A percentile compares a stretch with the other conserved stretches of the same genome.
phyloP scores from a whole-genome alignment of 345 rosid species.

The Salix udensis region DNA sequence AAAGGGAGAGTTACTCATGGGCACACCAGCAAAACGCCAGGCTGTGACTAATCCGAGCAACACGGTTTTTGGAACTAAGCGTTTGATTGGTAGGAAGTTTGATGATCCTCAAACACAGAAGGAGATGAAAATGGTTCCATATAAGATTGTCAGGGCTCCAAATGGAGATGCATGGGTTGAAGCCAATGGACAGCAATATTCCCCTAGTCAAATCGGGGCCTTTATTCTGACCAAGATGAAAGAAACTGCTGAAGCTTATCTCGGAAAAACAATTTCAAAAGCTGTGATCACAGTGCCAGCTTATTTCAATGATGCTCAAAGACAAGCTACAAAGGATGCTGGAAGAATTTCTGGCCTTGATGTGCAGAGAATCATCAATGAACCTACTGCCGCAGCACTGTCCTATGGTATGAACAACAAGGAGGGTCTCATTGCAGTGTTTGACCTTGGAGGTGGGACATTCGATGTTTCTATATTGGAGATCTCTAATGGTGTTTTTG shows the following conservation, averaged over 20 bases:
- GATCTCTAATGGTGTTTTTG: slow-evolving; percentile 40
- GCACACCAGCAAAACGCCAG: slow-evolving; percentile 39
- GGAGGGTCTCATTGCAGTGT: slow-evolving; percentile 39
- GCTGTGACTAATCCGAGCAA: slow-evolving; percentile 38
- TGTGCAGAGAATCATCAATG: slow-evolving; percentile 37
- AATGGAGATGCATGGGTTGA: slow-evolving; percentile 44
- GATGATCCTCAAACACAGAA: slow-evolving; percentile 32
- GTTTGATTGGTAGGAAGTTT: slow-evolving; percentile 33
- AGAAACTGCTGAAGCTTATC: slow-evolving; percentile 36
- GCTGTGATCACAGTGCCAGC: slow-evolving; percentile 40
- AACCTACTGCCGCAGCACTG: slow-evolving; percentile 42
- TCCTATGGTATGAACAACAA: slow-evolving; percentile 38
- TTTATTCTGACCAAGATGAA: slow-evolving; percentile 35
- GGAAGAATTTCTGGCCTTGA: slow-evolving; percentile 37
- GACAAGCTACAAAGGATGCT: slow-evolving; percentile 41
- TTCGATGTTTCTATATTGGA: slow-evolving; percentile 35
- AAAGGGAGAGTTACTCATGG: slow-evolving; percentile 33
- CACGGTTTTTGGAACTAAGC: slow-evolving; percentile 35
- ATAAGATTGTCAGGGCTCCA: slow-evolving; percentile 32
- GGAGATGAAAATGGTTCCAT: slow-evolving; percentile 42
- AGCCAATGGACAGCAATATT: slow-evolving; percentile 33
- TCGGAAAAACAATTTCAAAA: slow-evolving; percentile 26
- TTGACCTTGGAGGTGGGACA: slow-evolving; percentile 38
- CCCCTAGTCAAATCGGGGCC: slow-evolving; percentile 38
- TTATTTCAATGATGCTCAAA: slow-evolving; percentile 40